Evolutionary conservation across 139 green algal species (phyloP), one percentile per base, ranked within the genome.

Genomic region (Pleodorina starrii): DNA sequence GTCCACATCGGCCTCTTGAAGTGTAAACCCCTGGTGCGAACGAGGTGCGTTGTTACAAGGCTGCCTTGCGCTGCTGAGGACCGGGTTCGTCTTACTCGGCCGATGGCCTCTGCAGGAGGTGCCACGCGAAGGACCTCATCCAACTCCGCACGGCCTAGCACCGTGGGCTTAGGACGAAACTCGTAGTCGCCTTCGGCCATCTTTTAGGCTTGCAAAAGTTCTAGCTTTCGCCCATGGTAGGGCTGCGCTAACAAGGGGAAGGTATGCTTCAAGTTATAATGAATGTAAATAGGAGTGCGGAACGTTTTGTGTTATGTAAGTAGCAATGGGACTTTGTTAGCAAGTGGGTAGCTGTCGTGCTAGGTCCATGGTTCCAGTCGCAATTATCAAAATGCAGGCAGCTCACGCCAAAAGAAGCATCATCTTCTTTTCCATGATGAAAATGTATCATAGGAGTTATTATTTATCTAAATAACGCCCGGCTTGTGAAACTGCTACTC

Each of bases 1-100:
- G 50, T 92, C 78, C 29, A 92, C 85, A 75, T 92, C 85, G 9
- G 85, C 50, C 19, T 90, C 84, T 63, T 84, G 80, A 1, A 94
- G 74, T 0, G 72, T 57, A 63, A 94, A 94, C 11, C 91, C 91
- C 91, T 94, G 85, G 3, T 0, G 38, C 4, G 38, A 43, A 84
- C n/a, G 75, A 68, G 11, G 19, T 73, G 63, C 63, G 32, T 36
- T 73, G n/a, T 40, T 36, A 36, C 29, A 66, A 66, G 21, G 21
- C 25, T 32, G 9, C 54, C 21, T 25, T 66, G 29, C 2, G 5
- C 54, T 66, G 5, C 54, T 32, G 54, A 21, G 54, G 29, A 66
- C 9, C 29, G 38, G 35, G 68, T 9, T 25, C 54, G n/a, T 25
- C 69, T 51, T 25, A 92, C 89, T 66, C 32, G n/a, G 51, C 19